Conservation (phyloP, 2,329 filamentous ascomycete genomes). For the Xylariales sp. region DNA sequence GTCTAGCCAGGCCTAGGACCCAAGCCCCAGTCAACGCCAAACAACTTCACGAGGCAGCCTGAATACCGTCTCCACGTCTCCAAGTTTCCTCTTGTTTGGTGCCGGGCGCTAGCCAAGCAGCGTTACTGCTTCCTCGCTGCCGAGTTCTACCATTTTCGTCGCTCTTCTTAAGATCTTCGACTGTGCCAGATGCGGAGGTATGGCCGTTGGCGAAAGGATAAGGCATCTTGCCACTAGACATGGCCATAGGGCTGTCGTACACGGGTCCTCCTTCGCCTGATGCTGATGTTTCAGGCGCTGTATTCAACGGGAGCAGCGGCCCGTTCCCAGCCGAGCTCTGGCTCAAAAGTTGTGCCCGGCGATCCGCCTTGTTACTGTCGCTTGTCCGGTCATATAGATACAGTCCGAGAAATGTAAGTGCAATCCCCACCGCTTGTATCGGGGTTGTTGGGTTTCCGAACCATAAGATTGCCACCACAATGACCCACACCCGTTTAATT, state of each 20-base stretch:
- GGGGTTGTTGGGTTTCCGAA: slow-evolving; percentile 89
- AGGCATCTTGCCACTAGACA: slow-evolving; percentile 46
- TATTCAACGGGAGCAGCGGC: slow-evolving; percentile 74
- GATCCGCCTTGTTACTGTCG: slow-evolving; percentile 87
- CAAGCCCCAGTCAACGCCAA: slow-evolving; percentile 3
- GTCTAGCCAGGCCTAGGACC: background rate
- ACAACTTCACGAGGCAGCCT: slow-evolving; percentile 39
- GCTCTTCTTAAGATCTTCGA: slow-evolving; percentile 67
- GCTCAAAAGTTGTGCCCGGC: slow-evolving; percentile 77
- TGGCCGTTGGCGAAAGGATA: slow-evolving; percentile 62
- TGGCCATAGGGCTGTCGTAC: slow-evolving; percentile 54
- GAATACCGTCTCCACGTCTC: slow-evolving; percentile 62
- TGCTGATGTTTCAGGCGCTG: slow-evolving; percentile 55
- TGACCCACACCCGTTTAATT: slow-evolving; percentile 97
- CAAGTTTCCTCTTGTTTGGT: slow-evolving; percentile 91
- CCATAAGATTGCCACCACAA: slow-evolving; percentile 94
- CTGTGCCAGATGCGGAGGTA: slow-evolving; percentile 48
- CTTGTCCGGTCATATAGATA: slow-evolving; percentile 96
- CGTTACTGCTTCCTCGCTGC: slow-evolving; percentile 59
- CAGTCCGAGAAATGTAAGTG: slow-evolving; percentile 87
- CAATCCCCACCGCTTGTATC: slow-evolving; percentile 86
- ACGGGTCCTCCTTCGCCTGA: slow-evolving; percentile 48
- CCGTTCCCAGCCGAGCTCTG: slow-evolving; percentile 53
- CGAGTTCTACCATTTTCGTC: slow-evolving; percentile 59
- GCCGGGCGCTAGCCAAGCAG: slow-evolving; percentile 77